Percentiles rank a stretch among this genome's conserved stretches.
These are phyloP conservation scores for Mollisia scopiformis DNA, from an alignment of 2,329 filamentous ascomycete species.

Conservation along the genomic window DNA sequence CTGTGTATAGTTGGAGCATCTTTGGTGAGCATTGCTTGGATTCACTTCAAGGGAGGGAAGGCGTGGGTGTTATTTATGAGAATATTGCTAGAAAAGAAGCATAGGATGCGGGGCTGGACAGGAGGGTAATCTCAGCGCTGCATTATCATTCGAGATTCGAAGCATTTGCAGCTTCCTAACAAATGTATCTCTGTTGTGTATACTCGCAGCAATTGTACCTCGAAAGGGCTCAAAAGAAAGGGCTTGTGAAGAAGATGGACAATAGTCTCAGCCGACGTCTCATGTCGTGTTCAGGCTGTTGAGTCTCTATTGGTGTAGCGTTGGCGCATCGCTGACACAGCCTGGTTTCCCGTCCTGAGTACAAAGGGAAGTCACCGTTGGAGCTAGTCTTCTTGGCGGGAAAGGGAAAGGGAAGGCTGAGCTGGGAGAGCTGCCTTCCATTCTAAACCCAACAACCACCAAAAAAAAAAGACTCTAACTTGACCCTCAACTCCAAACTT, in stretches of 20 bases:
- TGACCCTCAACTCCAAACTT: neutral
- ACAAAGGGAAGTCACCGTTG: neutral
- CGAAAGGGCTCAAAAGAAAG: neutral
- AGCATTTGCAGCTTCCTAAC: neutral
- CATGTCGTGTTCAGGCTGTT: neutral
- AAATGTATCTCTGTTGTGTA: neutral
- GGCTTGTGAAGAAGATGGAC: neutral
- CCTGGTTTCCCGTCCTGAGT: neutral
- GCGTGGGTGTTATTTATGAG: slow-evolving; percentile 3
- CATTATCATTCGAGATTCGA: neutral
- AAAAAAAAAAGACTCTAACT: no score
- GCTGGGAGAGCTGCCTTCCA: neutral
- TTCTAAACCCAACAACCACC: no score
- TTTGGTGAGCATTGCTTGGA: slow-evolving; percentile 5
- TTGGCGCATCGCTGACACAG: neutral
- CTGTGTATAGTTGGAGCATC: slow-evolving; percentile 3
- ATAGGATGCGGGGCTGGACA: neutral
- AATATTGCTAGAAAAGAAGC: neutral
- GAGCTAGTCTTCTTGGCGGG: neutral
- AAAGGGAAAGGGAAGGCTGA: neutral
- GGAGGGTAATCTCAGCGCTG: neutral
- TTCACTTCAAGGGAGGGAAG: slow-evolving; percentile 5
- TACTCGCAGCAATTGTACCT: neutral
- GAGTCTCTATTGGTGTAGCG: neutral
- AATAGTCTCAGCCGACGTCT: neutral